Base-by-base conservation (phyloP, 192 early-diverging fungal genomes). In the Backusella circina region DNA sequence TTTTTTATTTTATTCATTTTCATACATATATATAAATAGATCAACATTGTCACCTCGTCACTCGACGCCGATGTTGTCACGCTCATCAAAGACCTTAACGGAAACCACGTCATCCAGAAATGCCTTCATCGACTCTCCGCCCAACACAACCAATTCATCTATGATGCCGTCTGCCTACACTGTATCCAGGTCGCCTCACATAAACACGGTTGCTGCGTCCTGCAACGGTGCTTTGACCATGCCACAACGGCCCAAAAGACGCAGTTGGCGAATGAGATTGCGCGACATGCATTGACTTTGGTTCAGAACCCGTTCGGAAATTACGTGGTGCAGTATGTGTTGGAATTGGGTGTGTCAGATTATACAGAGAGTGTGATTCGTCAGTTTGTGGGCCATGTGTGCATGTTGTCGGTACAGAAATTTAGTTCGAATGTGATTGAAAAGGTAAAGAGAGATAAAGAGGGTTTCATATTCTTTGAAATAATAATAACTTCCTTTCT, bases 71-170 rank as follows among this genome's bases (percentile, higher is more conserved):
- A 88, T 67, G 91, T 93, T 8, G 94, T 95, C 7, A 82, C 89
- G 16, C 82, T 96, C 41, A 95, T 96, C 72, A 93, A 94, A 78
- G 95, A 96, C 71, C 84, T 96, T 23, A 96, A 96, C 70, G 95
- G 95, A 70, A 96, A 96, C 79, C 95, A 96, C 73, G 94, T 95
- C 23, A 92, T 96, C 70, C 95, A 96, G 85, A 96, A 96, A 85
- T 96, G 95, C 75, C 86, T 96, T 41, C 86, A 88, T 73, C 85
- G 90, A 30, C 85, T 96, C 41, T 86, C 88, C 10, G 79, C 87
- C 18, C 88, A 91, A 71, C 84, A 94, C 76, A 95, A 95, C 84
- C 92, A 95, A 88, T 96, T 96, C 64, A 94, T 95, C 66, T 95
- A 92, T 75, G 89, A 94, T 71, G 89, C 92, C 10, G 93, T 96